Conservation (phyloP, 148 eudicot genomes). For the Rhododendron kiyosumense region DNA sequence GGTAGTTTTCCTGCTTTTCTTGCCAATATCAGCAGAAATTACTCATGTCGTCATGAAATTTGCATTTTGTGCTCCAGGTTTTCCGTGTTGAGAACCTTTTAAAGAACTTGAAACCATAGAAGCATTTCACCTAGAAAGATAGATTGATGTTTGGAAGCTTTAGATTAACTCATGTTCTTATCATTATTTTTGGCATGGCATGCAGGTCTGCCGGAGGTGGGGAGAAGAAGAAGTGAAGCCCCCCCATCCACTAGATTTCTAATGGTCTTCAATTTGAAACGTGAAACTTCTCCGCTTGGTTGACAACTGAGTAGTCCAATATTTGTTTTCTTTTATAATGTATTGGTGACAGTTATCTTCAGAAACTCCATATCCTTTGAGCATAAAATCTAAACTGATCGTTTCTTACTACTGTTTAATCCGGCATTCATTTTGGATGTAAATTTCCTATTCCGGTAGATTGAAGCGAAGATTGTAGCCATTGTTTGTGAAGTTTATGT, state of each 20-base stretch:
- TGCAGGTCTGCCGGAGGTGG: conserved; percentile 26
- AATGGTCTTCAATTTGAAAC: not conserved
- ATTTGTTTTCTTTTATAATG: not conserved
- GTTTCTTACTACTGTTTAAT: not conserved
- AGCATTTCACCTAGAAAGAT: not conserved
- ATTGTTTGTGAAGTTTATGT: not conserved
- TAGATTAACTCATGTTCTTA: not conserved
- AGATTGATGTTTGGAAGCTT: not conserved
- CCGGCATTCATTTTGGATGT: not conserved
- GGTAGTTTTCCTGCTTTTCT: conserved; percentile 17
- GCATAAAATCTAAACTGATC: not conserved
- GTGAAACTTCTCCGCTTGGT: not conserved
- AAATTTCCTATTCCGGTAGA: not conserved
- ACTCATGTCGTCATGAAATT: not conserved
- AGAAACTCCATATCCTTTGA: not conserved
- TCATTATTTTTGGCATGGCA: not conserved
- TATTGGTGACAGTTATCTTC: not conserved
- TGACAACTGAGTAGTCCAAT: not conserved
- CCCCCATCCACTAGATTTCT: not conserved
- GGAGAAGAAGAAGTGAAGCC: conserved; percentile 24
- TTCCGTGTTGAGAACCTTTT: not conserved
- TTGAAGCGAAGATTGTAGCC: not conserved
- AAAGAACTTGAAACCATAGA: not conserved
- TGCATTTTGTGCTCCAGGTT: conserved; percentile 19
- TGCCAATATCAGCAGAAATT: conserved; percentile 28